Evolutionary conservation across 371 early-diverging fungal species (phyloP).

Genomic region (Haplosporangium sp.): DNA sequence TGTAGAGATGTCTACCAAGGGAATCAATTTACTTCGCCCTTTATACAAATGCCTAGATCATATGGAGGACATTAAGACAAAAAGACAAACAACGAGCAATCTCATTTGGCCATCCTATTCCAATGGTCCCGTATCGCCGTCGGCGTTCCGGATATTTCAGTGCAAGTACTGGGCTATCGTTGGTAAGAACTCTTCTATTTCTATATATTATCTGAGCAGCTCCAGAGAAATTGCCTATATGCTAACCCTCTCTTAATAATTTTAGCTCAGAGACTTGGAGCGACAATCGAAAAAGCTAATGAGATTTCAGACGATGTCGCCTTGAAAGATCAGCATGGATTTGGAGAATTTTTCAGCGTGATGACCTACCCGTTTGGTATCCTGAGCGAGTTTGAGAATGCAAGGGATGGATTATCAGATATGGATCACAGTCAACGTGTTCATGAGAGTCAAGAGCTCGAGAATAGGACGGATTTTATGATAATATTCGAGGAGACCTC

Average conservation of each 20-base stretch:
- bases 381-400: constrained; percentile 1
- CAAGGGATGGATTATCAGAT: not conserved
- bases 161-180: constrained; percentile 46
- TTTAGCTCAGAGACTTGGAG: constrained; percentile 37
- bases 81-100: constrained; percentile 9
- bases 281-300: constrained; percentile 16
- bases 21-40: constrained; percentile 12
- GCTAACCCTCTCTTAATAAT: not conserved
- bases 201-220: not conserved
- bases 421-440: constrained; percentile 17
- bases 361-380: constrained; percentile 28
- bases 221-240: not conserved
- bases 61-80: constrained; percentile 32
- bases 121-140: constrained; percentile 10
- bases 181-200: constrained; percentile 15
- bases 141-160: constrained; percentile 36
- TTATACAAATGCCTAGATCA: constrained; percentile 32
- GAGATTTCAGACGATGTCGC: constrained; percentile 31
- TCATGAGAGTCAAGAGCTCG: constrained; percentile 11
- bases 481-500: constrained; percentile 15
- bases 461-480: constrained; percentile 7
- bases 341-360: constrained; percentile 19
- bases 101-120: constrained; percentile 26
- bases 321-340: constrained; percentile 8
- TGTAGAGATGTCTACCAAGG: constrained; percentile 36